Evolutionary conservation across 2,329 filamentous ascomycete species (phyloP).

Genomic region (Escovopsis sp.): DNA sequence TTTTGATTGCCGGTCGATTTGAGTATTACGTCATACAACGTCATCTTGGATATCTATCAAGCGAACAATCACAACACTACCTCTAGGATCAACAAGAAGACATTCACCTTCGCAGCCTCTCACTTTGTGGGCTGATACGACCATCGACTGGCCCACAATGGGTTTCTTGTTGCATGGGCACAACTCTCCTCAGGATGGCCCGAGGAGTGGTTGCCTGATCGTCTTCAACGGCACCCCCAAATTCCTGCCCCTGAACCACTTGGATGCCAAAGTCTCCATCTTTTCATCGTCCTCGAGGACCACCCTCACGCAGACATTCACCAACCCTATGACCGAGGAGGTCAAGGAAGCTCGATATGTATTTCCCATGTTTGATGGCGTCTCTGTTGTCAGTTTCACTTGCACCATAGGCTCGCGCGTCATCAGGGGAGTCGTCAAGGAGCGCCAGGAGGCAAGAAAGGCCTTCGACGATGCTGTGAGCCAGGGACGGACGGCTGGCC

Average conservation of each 20-base stretch:
- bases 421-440: constrained; percentile 51
- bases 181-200: neutral
- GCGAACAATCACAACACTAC: no score
- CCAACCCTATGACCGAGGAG: constrained; percentile 32
- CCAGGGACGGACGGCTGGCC: constrained; percentile 45
- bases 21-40: no score
- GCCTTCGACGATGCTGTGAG: constrained; percentile 44
- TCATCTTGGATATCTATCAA: no score
- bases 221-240: constrained; percentile 10
- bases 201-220: constrained; percentile 19
- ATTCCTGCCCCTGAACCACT: constrained; percentile 44
- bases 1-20: no score
- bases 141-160: neutral
- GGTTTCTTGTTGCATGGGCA: neutral
- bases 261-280: constrained; percentile 46
- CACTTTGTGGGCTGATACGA: no score
- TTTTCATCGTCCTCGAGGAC: constrained; percentile 36
- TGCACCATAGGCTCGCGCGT: constrained; percentile 47
- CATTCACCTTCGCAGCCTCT: no score
- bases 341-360: constrained; percentile 42
- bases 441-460: constrained; percentile 44
- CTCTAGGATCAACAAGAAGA: no score
- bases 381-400: constrained; percentile 52
- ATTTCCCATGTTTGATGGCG: constrained; percentile 60
- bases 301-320: constrained; percentile 41